These are phyloP conservation scores for Populus nigra DNA, from an alignment of 345 rosid species.

Conservation along the genomic window DNA sequence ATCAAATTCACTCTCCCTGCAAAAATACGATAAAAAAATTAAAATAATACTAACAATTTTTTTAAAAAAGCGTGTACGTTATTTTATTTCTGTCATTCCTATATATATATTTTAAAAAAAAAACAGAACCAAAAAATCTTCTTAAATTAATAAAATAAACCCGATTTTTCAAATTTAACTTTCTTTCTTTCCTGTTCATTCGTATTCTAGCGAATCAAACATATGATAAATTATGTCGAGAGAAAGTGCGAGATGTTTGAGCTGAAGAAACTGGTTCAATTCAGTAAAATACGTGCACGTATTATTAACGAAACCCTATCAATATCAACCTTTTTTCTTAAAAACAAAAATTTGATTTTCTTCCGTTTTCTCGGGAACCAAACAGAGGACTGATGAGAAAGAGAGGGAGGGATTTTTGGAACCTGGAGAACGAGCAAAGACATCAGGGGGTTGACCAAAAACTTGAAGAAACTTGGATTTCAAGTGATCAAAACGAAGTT, in stretches of 20 bases:
- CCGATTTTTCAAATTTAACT: not conserved
- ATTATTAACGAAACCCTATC: not conserved
- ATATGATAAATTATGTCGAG: not conserved
- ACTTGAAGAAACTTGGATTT: slow-evolving; percentile 55
- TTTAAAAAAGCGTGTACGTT: not conserved
- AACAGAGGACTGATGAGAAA: not conserved
- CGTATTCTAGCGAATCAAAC: not conserved
- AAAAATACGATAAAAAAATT: not conserved
- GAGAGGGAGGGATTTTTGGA: not conserved
- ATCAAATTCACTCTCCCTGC: slow-evolving; percentile 96
- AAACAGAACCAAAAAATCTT: not conserved
- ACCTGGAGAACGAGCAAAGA: slow-evolving; percentile 95
- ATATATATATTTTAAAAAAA: no score
- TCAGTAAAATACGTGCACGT: not conserved
- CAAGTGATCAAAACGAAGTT: slow-evolving; percentile 60
- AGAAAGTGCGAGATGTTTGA: not conserved
- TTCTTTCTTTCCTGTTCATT: not conserved
- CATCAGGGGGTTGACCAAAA: slow-evolving; percentile 65
- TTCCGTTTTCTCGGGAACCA: slow-evolving; percentile 11
- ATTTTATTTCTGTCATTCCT: no score
- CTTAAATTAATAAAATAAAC: not conserved
- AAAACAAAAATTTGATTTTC: not conserved
- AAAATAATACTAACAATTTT: not conserved
- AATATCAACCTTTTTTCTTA: not conserved
- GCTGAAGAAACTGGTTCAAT: not conserved